Conservation (phyloP, 192 early-diverging fungal genomes). For the Coemansia sp. region DNA sequence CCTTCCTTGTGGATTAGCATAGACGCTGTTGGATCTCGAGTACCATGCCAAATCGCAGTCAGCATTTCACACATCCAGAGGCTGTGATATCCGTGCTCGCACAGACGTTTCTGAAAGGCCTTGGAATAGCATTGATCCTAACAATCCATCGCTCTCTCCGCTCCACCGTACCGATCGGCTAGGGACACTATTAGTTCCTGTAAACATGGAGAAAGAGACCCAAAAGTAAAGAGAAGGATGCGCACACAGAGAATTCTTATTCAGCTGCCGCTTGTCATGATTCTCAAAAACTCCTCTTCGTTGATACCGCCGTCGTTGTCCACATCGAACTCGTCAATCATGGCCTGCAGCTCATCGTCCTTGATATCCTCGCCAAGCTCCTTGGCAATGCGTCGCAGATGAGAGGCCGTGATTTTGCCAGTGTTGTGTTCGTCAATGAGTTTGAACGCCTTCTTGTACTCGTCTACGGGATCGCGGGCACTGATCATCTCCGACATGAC, state of each 20-base stretch:
- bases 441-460: constrained; percentile 79
- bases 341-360: constrained; percentile 81
- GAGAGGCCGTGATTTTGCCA: constrained; percentile 66
- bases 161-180: too few relatives aligned
- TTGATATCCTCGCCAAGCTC: constrained; percentile 80
- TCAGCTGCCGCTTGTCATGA: constrained; percentile 68
- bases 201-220: not conserved
- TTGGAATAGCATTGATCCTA: too few relatives aligned
- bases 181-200: too few relatives aligned
- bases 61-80: too few relatives aligned
- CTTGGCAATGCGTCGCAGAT: constrained; percentile 71
- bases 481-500: constrained; percentile 71
- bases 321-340: constrained; percentile 90
- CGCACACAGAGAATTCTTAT: not conserved
- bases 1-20: too few relatives aligned
- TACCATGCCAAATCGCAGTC: too few relatives aligned
- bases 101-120: too few relatives aligned
- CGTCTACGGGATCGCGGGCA: constrained; percentile 75
- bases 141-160: too few relatives aligned
- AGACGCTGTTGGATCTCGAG: too few relatives aligned
- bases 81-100: too few relatives aligned
- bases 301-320: constrained; percentile 83
- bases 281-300: constrained; percentile 79
- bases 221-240: not conserved
- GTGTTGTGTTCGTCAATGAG: constrained; percentile 71